phyloP scores from a whole-genome alignment of 1,284 basidiomycete genomes.

The Ceratorhiza oryzae-sativae region DNA sequence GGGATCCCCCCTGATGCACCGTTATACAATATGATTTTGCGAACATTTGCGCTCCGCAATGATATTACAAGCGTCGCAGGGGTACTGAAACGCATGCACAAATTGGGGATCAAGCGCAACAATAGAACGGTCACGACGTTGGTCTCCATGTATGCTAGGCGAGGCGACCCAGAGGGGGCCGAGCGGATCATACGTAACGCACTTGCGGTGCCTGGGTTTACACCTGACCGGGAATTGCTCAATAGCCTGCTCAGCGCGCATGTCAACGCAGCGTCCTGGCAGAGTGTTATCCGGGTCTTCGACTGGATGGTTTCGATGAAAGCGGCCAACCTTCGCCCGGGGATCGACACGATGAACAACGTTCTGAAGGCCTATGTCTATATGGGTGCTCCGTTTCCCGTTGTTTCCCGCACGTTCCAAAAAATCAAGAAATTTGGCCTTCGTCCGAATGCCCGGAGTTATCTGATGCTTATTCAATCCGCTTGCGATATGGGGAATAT shows the following conservation, averaged over 20 bases:
- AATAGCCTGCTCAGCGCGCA: slow-evolving; percentile 83
- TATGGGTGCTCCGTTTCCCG: slow-evolving; percentile 75
- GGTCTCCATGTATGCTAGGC: slow-evolving; percentile 70
- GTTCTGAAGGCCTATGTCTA: slow-evolving; percentile 87
- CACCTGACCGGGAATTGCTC: slow-evolving; percentile 70
- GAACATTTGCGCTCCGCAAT: slow-evolving; percentile 64
- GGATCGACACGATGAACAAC: slow-evolving; percentile 67
- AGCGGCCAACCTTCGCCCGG: slow-evolving; percentile 44
- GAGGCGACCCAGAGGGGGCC: slow-evolving; percentile 71
- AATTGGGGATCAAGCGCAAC: slow-evolving; percentile 59
- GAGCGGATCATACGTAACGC: slow-evolving; percentile 73
- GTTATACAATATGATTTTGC: slow-evolving; percentile 68
- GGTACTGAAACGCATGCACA: slow-evolving; percentile 71
- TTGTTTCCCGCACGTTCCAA: slow-evolving; percentile 72
- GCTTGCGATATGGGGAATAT: slow-evolving; percentile 80
- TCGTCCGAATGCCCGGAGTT: slow-evolving; percentile 71
- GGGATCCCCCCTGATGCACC: slow-evolving; percentile 62
- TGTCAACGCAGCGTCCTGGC: slow-evolving; percentile 83
- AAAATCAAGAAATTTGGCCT: slow-evolving; percentile 60
- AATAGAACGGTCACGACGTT: slow-evolving; percentile 71
- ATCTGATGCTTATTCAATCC: slow-evolving; percentile 80
- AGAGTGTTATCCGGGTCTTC: slow-evolving; percentile 73
- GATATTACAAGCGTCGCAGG: slow-evolving; percentile 64
- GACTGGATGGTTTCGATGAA: slow-evolving; percentile 54
- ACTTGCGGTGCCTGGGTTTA: slow-evolving; percentile 61